Evolutionary conservation across 176 grass and related monocot genomes (phyloP).

Genomic region (Lolium rigidum): DNA sequence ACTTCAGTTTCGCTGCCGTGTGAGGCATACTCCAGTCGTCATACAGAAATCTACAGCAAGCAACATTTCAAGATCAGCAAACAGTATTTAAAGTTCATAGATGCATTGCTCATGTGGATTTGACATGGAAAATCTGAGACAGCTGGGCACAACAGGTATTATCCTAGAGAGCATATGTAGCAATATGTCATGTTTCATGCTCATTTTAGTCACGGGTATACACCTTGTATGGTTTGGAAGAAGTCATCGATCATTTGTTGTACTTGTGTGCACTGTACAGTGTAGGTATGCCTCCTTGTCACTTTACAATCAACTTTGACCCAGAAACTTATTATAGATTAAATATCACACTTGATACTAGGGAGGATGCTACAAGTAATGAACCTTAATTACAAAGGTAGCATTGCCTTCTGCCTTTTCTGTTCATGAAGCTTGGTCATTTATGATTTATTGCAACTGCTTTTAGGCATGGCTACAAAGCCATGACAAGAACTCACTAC

Average conservation of each 20-base stretch:
- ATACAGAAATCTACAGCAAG: constrained; percentile 74
- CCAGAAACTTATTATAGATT: not conserved
- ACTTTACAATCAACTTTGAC: not conserved
- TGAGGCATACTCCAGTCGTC: constrained; percentile 84
- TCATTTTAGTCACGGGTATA: not conserved
- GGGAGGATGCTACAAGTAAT: not conserved
- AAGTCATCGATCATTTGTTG: not conserved
- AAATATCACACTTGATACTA: constrained; percentile 11
- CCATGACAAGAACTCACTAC: not conserved
- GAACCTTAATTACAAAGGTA: not conserved
- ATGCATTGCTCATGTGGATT: not conserved
- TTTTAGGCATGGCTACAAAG: constrained; percentile 21
- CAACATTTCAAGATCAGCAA: not conserved
- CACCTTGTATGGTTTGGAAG: not conserved
- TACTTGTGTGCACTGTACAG: not conserved
- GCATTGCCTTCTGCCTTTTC: not conserved
- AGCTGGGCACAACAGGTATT: not conserved
- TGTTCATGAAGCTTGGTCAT: not conserved
- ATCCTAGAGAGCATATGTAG: not conserved
- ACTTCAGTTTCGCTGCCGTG: constrained; percentile 75
- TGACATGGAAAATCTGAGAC: not conserved
- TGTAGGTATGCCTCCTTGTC: not conserved
- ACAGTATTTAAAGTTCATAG: not conserved
- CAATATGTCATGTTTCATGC: not conserved
- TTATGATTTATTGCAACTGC: not conserved